Percentiles rank a stretch among this genome's conserved stretches.
Evolutionary conservation across 805 yeast species (phyloP).

Genomic region (Candida easanensis): DNA sequence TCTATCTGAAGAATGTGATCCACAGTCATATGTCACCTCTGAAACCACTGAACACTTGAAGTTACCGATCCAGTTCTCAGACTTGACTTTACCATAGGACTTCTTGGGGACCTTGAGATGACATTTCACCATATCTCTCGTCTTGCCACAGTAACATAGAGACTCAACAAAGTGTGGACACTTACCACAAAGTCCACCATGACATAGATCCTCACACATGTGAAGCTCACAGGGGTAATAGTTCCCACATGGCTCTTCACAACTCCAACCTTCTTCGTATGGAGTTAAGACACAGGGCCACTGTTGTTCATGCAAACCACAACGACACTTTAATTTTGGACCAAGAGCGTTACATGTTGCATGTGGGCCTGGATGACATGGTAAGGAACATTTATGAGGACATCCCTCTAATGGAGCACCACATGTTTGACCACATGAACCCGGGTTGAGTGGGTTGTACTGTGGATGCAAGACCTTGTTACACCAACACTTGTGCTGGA

Average conservation of each 20-base stretch:
- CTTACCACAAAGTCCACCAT: slow-evolving; percentile 77
- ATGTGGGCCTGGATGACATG: slow-evolving; percentile 91
- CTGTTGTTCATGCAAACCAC: slow-evolving; percentile 68
- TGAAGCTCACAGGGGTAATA: slow-evolving; percentile 72
- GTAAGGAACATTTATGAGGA: slow-evolving; percentile 68
- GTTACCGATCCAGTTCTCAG: slow-evolving; percentile 47
- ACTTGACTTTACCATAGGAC: slow-evolving; percentile 24
- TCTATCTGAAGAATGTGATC: slow-evolving; percentile 56
- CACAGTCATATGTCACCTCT: slow-evolving; percentile 57
- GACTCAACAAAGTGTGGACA: slow-evolving; percentile 51
- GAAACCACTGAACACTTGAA: slow-evolving; percentile 47
- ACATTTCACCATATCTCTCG: slow-evolving; percentile 43
- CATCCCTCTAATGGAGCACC: slow-evolving; percentile 52
- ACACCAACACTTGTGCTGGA: slow-evolving; percentile 81
- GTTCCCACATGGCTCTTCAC: slow-evolving; percentile 60
- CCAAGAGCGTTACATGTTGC: slow-evolving; percentile 78
- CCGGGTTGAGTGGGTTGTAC: slow-evolving; percentile 60
- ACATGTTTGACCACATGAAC: slow-evolving; percentile 88
- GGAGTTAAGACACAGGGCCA: slow-evolving; percentile 74
- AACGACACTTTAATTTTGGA: slow-evolving; percentile 64
- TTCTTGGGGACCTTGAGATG: slow-evolving; percentile 38
- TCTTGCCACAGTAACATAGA: slow-evolving; percentile 75
- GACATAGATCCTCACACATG: slow-evolving; percentile 61
- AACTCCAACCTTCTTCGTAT: slow-evolving; percentile 63
- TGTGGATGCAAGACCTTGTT: slow-evolving; percentile 70